Percentiles rank a stretch among this genome's conserved stretches.
Evolutionary conservation across 768 basidiomycete genomes (phyloP).

Genomic region (Amyloporia xantha): DNA sequence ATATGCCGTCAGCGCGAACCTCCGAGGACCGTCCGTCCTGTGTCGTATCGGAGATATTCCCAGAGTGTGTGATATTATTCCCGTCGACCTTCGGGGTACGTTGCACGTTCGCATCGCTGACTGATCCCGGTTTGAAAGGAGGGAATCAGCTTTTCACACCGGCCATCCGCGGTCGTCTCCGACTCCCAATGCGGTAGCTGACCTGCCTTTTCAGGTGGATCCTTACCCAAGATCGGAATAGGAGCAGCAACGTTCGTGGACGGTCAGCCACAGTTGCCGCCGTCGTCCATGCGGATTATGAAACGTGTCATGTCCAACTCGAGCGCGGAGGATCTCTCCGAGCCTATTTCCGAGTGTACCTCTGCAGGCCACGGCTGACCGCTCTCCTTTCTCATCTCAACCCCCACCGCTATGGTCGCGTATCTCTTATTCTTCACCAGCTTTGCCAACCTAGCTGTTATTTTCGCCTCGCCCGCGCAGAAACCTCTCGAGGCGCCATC

Average conservation of each 20-base stretch:
- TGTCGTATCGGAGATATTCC: no score
- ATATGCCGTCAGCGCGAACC: no score
- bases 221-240: not conserved
- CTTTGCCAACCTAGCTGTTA: conserved; percentile 13
- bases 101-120: conserved; percentile 11
- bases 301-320: not conserved
- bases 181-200: conserved; percentile 4
- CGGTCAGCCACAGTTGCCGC: conserved; percentile 1
- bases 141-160: not conserved
- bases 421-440: conserved; percentile 12
- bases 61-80: not conserved
- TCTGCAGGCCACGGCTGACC: not conserved
- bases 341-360: not conserved
- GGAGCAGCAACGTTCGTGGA: conserved; percentile 15
- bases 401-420: conserved; percentile 9
- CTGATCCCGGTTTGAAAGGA: not conserved
- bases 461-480: conserved; percentile 24
- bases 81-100: not conserved
- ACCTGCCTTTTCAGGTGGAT: conserved; percentile 8
- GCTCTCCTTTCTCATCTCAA: not conserved
- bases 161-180: not conserved
- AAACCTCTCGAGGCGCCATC: conserved; percentile 13
- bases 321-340: not conserved
- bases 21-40: no score
- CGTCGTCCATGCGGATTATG: conserved; percentile 10